These are phyloP conservation scores for Albatrellus sp. DNA, from an alignment of 1,284 basidiomycete genomes.

Conservation along the genomic window DNA sequence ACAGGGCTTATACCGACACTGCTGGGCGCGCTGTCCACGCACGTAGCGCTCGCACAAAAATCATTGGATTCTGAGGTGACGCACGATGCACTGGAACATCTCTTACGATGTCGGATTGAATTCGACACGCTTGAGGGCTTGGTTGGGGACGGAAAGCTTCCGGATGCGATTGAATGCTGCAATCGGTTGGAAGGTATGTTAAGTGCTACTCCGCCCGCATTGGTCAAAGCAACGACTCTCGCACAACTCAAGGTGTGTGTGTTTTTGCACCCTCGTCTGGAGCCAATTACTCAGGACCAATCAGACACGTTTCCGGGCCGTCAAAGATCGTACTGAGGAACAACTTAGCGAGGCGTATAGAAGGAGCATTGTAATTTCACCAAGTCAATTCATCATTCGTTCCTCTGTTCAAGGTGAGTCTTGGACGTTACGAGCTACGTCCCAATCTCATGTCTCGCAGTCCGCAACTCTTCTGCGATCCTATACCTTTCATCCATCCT, in stretches of 20 bases:
- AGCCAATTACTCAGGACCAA: background rate
- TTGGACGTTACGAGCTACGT: background rate
- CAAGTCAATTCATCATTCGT: conserved; percentile 35
- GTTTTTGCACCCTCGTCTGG: background rate
- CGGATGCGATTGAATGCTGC: conserved; percentile 40
- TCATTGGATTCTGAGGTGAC: conserved; percentile 38
- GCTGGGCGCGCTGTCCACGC: conserved; percentile 34
- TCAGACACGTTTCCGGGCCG: conserved; percentile 41
- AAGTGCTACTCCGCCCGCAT: conserved; percentile 33
- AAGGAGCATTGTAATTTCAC: conserved; percentile 38
- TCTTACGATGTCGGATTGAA: conserved; percentile 35
- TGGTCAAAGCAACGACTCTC: conserved; percentile 38
- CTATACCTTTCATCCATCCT: conserved; percentile 45
- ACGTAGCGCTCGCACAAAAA: conserved; percentile 49
- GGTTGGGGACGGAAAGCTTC: conserved; percentile 42
- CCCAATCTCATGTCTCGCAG: conserved; percentile 20
- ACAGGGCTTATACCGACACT: conserved; percentile 53
- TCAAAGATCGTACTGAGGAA: conserved; percentile 52
- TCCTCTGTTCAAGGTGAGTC: conserved; percentile 44
- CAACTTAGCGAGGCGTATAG: conserved; percentile 58
- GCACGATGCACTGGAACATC: conserved; percentile 37
- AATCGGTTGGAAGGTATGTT: conserved; percentile 31
- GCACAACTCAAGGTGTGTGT: conserved; percentile 41
- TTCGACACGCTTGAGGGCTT: conserved; percentile 28
- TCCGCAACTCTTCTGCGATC: conserved; percentile 38